Conservation (phyloP, 2,329 filamentous ascomycete genomes). For the Thielaviopsis musarum region DNA sequence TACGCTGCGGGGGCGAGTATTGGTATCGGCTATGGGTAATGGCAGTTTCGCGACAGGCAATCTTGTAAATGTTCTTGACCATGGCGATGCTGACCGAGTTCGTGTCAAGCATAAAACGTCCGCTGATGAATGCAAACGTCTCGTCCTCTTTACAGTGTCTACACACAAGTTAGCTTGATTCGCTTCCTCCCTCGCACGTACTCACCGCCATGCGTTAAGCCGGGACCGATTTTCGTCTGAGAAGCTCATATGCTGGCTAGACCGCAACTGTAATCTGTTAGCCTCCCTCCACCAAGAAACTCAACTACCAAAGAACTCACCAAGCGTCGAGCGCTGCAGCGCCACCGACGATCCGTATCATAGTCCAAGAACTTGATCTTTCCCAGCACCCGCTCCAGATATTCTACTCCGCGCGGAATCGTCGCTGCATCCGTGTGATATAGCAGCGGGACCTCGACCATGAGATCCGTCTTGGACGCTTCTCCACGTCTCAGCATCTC, state of each 20-base stretch:
- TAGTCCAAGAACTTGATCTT: background rate
- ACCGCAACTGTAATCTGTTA: background rate
- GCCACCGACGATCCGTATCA: background rate
- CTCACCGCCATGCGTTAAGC: background rate
- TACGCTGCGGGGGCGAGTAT: too few species aligned
- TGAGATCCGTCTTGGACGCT: slow-evolving; percentile 4
- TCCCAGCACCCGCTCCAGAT: background rate
- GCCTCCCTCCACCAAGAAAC: background rate
- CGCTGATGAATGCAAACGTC: slow-evolving; percentile 9
- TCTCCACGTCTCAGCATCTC: slow-evolving; percentile 8
- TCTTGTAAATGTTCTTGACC: slow-evolving; percentile 8
- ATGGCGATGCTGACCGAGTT: slow-evolving; percentile 5
- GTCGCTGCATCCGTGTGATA: slow-evolving; percentile 7
- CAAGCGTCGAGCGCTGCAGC: background rate
- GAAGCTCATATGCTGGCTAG: background rate
- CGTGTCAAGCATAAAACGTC: slow-evolving; percentile 9
- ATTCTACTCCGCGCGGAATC: slow-evolving; percentile 2
- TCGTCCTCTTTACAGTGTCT: slow-evolving; percentile 10
- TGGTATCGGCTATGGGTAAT: background rate
- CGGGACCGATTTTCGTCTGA: background rate
- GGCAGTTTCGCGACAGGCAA: slow-evolving; percentile 2
- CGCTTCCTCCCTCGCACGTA: background rate
- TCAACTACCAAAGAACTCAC: background rate
- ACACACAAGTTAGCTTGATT: background rate
- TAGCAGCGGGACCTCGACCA: slow-evolving; percentile 3